Evolutionary conservation across 2,329 filamentous ascomycete genomes (phyloP), one percentile per base, ranked within the genome.

Genomic region (Proliferodiscus dingleyae): DNA sequence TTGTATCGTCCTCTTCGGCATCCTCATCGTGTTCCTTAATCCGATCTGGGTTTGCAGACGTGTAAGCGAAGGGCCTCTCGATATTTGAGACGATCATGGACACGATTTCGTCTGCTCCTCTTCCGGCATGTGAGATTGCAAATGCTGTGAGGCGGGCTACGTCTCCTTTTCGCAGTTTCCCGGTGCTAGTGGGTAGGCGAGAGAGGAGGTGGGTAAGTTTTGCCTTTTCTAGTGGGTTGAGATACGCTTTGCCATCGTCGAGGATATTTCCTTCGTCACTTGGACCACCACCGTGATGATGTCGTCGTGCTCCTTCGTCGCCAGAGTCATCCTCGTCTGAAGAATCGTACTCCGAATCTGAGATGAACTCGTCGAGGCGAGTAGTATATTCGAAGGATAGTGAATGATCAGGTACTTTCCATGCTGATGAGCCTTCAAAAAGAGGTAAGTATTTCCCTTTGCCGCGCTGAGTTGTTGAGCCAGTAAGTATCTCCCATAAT

Each of bases 101-200:
- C n/a, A 95, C 89, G 28, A 96, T 84, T 68, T 97, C 93, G 53
- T 94, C 87, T 10, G 88, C 86, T 13, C 90, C 93, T 16, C 81
- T 77, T 30, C 85, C 87, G 1, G 89, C 87, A 63, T 97, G 89
- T 2, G 83, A 84, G 45, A 97, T 89, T 10, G 90, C 90, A 66
- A 97, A 96, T 3, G 85, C 78, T 1, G 90, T 91, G 2, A 96
- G 75, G 4, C 89, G 78, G 1, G 89, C 90, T 37, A 97, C 80
- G 60, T 97, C 89, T 2, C 89, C 89, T 60, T 88, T 88, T 22
- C 87, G 78, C 21, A 96, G 72, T 54, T 78, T 85, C 2, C 82
- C 78, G 30, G 88, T 80, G 3, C 79, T 81, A 2, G 81, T 86
- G 0, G 93, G 93, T 21, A 97, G 71, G 13, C 89, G 80, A 2